Base-by-base conservation (phyloP, 495 filamentous ascomycete species). In the Penicillium argentinense region DNA sequence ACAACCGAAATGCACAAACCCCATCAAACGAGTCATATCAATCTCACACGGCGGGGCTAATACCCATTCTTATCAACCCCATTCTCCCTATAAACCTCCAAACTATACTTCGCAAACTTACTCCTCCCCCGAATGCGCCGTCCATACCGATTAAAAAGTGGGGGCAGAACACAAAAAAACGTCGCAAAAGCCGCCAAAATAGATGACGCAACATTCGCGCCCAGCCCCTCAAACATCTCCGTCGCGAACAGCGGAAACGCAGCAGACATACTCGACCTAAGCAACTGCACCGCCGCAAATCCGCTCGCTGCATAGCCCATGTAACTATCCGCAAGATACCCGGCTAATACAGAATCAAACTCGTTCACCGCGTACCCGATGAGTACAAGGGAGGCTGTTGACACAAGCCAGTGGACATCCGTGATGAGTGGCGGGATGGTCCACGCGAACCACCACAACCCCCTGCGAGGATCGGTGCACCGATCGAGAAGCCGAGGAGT, bases 311-410 rank as follows among this genome's bases (percentile, higher is more conserved):
- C 62, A 47, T 71, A 75, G 13, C 56, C 59, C 1, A 67, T 59
- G 36, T 79, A 80, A 5, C 63, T 54, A 50, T 78, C 74, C 1
- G 70, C 67, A 7, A 78, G 49, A 44, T 80, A 80, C 1, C 71
- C 72, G 1, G 58, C 53, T 7, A 79, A 60, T 1, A 67, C 62
- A 17, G 57, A 63, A 8, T 62, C 67, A 44, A 76, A 69, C 45
- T 79, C 76, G 39, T 72, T 73, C 12, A 64, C 45, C 1, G 72
- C 69, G 44, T 71, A 77, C 0, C 76, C 74, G 13, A 76, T 57
- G 1, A 65, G 41, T 0, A 69, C 49, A 0, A 77, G 53, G 0
- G 63, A 50, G 1, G 65, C 24, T 5, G 65, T 63, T 1, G 69
- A 62, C 0, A 62, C 63, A 17, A 67, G 51, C 75, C 75, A 78